A percentile compares a stretch with the other conserved stretches of the same genome.
These are phyloP conservation scores for Xylaria acuta DNA, from an alignment of 495 filamentous ascomycete species.

Conservation along the genomic window DNA sequence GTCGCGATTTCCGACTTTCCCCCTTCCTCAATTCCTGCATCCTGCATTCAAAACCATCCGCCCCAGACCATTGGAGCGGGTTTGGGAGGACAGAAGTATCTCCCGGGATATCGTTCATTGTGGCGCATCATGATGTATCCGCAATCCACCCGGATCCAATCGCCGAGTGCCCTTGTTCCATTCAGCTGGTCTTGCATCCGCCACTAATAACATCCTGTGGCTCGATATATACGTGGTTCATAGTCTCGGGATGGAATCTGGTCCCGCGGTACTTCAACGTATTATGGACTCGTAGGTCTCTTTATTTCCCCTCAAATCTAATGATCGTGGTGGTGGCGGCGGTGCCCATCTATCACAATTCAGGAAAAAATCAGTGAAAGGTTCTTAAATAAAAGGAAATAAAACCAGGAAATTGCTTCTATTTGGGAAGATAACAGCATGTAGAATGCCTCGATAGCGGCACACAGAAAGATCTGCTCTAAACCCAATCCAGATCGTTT, in stretches of 20 bases:
- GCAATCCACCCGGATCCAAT: background rate
- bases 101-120: background rate
- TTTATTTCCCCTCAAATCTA: conserved; percentile 1
- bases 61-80: background rate
- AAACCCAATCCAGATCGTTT: background rate
- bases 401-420: conserved; percentile 30
- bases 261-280: background rate
- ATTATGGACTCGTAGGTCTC: background rate
- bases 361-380: conserved; percentile 38
- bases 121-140: conserved; percentile 7
- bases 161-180: background rate
- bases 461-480: background rate
- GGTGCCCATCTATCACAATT: conserved; percentile 47
- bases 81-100: background rate
- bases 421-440: conserved; percentile 24
- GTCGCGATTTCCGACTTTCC: conserved; percentile 4
- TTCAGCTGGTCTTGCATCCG: background rate
- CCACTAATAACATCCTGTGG: background rate
- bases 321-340: conserved; percentile 39
- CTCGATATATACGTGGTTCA: background rate
- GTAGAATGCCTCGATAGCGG: conserved; percentile 6
- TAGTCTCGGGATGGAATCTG: background rate
- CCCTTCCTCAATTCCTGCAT: background rate
- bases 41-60: background rate
- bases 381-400: conserved; percentile 30